Percentiles rank a stretch among this genome's conserved stretches.
These are phyloP conservation scores for Histomonas meleagridis DNA, from an alignment of 208 protist genomes.

Conservation along the genomic window DNA sequence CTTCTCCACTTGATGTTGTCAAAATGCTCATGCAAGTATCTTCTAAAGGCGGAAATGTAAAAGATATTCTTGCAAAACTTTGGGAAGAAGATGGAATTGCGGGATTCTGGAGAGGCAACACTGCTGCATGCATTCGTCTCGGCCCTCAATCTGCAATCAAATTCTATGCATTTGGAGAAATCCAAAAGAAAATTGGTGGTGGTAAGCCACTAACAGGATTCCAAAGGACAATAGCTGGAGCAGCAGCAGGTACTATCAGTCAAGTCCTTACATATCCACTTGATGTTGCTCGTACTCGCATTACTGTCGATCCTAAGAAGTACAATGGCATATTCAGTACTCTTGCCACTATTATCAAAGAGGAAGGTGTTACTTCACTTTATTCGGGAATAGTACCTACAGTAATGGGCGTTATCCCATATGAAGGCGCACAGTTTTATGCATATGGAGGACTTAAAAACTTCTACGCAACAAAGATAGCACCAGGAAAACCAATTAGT, in stretches of 20 bases:
- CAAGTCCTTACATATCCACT: constrained; percentile 33
- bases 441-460: constrained; percentile 22
- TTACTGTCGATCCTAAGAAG: not conserved
- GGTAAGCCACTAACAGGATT: not conserved
- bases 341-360: not conserved
- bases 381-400: not conserved
- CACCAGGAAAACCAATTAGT: constrained; percentile 24
- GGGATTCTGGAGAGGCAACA: not conserved
- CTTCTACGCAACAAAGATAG: constrained; percentile 10
- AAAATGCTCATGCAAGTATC: constrained; percentile 38
- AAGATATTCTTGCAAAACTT: not conserved
- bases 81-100: not conserved
- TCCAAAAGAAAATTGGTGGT: not conserved
- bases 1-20: constrained; percentile 30
- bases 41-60: not conserved
- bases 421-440: constrained; percentile 26
- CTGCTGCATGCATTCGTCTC: not conserved
- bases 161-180: not conserved
- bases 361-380: not conserved
- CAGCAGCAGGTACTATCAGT: not conserved
- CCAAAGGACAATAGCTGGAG: not conserved
- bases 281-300: not conserved
- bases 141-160: not conserved
- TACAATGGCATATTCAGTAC: constrained; percentile 1
- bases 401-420: constrained; percentile 32